Conservation (phyloP, 139 green algal species). For the Coelastrella sp. region DNA sequence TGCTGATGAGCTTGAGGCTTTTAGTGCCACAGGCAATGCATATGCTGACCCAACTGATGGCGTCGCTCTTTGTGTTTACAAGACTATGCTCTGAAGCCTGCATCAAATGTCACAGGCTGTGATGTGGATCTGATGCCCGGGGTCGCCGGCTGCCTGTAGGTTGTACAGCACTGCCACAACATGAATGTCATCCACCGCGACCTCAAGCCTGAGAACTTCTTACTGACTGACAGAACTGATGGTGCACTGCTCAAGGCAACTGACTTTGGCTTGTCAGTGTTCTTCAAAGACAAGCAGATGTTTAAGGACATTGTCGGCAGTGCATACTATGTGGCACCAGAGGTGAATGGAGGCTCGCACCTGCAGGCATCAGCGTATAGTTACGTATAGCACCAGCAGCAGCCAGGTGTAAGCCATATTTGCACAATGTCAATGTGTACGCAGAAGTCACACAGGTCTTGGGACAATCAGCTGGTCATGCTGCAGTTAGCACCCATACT, state of each 20-base stretch:
- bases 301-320: slow-evolving; percentile 83
- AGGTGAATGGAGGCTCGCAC: background rate
- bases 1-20: too few species aligned
- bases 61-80: too few species aligned
- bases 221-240: slow-evolving; percentile 73
- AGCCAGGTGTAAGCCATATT: too few species aligned
- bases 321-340: slow-evolving; percentile 91
- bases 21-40: too few species aligned
- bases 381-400: background rate
- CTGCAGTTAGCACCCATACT: too few species aligned
- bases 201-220: slow-evolving; percentile 85
- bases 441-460: too few species aligned
- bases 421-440: too few species aligned
- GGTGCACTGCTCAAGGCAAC: slow-evolving; percentile 80
- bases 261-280: slow-evolving; percentile 92
- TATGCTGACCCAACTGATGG: too few species aligned
- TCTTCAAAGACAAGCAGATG: slow-evolving; percentile 78
- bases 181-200: slow-evolving; percentile 95
- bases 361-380: background rate
- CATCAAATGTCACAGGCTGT: too few species aligned
- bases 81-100: too few species aligned
- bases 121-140: background rate
- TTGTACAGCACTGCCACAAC: slow-evolving; percentile 91
- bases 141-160: slow-evolving; percentile 39
- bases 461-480: too few species aligned